Percentiles rank a stretch among this genome's conserved stretches.
Evolutionary conservation across 1,284 basidiomycete genomes (phyloP).

Genomic region (Rhodotorula sp.): DNA sequence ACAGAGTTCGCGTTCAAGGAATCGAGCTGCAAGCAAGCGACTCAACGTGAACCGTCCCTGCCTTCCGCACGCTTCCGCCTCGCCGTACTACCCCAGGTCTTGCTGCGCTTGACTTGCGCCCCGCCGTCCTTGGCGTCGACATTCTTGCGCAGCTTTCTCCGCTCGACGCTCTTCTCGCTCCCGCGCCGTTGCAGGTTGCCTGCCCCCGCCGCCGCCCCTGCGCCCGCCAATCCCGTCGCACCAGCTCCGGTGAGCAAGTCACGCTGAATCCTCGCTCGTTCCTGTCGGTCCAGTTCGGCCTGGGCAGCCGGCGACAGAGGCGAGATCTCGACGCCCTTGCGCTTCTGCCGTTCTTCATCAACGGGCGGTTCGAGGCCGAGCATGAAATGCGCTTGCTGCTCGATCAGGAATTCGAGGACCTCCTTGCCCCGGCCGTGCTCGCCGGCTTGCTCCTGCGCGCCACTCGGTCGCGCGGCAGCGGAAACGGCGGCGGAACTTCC

Average conservation of each 20-base stretch:
- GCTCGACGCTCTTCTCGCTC: constrained; percentile 41
- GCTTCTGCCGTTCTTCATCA: constrained; percentile 28
- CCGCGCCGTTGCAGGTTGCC: constrained; percentile 28
- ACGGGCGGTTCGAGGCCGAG: constrained; percentile 69
- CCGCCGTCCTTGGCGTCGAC: constrained; percentile 19
- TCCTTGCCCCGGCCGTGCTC: constrained; percentile 84
- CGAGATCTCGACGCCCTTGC: constrained; percentile 16
- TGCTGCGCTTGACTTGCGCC: constrained; percentile 37
- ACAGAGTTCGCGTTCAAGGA: no score
- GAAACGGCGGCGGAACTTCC: neutral
- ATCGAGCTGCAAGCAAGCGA: no score
- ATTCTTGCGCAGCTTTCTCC: constrained; percentile 32
- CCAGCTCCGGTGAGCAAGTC: constrained; percentile 1
- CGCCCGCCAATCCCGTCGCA: constrained; percentile 1
- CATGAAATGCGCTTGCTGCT: constrained; percentile 80
- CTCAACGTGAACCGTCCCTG: constrained; percentile 2
- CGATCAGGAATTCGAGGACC: constrained; percentile 92
- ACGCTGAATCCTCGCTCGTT: neutral
- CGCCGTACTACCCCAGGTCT: constrained; percentile 33
- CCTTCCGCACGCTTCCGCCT: constrained; percentile 18
- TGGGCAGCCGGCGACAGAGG: neutral
- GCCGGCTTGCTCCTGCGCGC: constrained; percentile 53
- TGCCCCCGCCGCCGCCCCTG: neutral
- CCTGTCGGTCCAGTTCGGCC: neutral
- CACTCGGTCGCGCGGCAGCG: constrained; percentile 1